phyloP scores from a whole-genome alignment of 225 moss, liverwort and hornwort species.

The Anthoceros angustus region DNA sequence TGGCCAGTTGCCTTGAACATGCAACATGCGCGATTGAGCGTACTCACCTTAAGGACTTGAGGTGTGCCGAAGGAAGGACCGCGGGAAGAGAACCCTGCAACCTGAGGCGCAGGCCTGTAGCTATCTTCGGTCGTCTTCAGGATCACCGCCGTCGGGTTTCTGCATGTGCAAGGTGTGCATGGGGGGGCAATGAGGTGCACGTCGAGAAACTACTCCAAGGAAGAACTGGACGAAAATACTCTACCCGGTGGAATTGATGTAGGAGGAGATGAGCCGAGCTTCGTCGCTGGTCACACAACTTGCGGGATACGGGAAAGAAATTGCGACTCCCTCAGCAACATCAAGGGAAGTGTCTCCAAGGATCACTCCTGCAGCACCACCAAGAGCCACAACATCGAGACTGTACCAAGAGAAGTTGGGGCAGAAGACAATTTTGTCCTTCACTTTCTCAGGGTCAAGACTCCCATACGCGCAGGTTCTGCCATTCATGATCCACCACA shows the following conservation, averaged over 20 bases:
- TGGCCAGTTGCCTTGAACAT: not conserved
- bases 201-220: no score
- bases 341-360: not conserved
- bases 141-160: not conserved
- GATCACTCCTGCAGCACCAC: not conserved
- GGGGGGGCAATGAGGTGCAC: not conserved
- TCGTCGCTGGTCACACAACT: not conserved
- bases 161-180: not conserved
- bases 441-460: not conserved
- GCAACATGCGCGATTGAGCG: not conserved
- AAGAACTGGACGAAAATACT: not conserved
- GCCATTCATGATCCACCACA: not conserved
- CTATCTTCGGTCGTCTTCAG: no score
- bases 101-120: constrained; percentile 8
- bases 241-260: not conserved
- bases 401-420: not conserved
- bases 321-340: no score
- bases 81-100: constrained; percentile 27
- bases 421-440: not conserved
- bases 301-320: not conserved
- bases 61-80: constrained; percentile 28
- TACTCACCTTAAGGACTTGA: constrained; percentile 22
- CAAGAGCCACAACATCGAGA: not conserved
- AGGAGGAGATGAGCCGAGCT: not conserved
- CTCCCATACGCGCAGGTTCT: not conserved